Percentiles rank a stretch among this genome's conserved stretches.
Evolutionary conservation across 495 filamentous ascomycete species (phyloP).

Genomic region (Usnea hakonensis): DNA sequence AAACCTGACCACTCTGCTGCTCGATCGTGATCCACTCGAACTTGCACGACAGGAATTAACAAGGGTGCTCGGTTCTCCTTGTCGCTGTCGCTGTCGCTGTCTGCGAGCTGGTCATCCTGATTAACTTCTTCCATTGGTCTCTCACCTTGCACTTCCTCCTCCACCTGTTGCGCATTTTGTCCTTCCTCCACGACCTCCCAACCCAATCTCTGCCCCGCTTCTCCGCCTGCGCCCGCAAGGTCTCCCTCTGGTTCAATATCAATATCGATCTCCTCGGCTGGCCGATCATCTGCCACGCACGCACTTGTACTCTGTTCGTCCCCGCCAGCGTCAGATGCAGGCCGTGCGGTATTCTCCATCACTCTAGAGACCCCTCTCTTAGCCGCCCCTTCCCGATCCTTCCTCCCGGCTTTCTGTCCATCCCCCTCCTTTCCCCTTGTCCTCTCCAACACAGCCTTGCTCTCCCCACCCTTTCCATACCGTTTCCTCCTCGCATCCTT

Average conservation of each 20-base stretch:
- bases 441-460: neutral
- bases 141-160: neutral
- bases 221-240: neutral
- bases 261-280: neutral
- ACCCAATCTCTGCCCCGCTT: too few species aligned
- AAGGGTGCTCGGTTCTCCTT: slow-evolving; percentile 5
- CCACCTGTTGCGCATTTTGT: neutral
- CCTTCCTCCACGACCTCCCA: neutral
- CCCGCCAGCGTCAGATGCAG: neutral
- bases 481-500: neutral
- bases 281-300: neutral
- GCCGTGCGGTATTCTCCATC: neutral
- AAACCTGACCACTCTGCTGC: neutral
- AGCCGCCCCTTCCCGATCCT: neutral
- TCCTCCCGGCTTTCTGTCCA: neutral
- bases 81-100: neutral
- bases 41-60: neutral
- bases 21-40: neutral
- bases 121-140: neutral
- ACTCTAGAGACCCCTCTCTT: neutral
- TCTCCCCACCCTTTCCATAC: neutral
- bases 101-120: neutral
- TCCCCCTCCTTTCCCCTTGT: neutral
- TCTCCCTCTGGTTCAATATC: neutral
- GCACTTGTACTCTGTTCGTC: neutral